Evolutionary conservation across 2,329 filamentous ascomycete genomes (phyloP), one percentile per base, ranked within the genome.

Genomic region (Akanthomyces uredinophilus): DNA sequence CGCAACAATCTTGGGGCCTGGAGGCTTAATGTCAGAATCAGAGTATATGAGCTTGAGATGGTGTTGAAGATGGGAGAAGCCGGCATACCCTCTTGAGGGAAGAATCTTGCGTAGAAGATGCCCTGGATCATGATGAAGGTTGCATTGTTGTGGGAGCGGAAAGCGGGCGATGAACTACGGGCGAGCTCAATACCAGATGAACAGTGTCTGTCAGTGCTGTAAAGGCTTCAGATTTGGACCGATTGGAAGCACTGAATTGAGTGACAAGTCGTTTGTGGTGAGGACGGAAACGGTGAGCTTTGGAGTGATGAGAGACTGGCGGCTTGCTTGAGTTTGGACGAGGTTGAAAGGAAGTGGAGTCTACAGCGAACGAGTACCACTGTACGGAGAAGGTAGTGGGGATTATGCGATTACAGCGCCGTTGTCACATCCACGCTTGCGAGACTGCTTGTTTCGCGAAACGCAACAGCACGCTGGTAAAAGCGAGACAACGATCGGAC

Each of bases 91-190:
- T 87, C 81, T 68, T 86, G 79, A 18, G 86, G 84, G 65, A 89
- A 82, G 74, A 90, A 90, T 52, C 86, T 80, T 54, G 87, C 86
- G 72, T 88, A 89, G 69, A 89, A 89, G 63, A 90, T 89, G 67
- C 84, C 86, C 70, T 87, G 84, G 60, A 90, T 89, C 84, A 88
- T 87, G 68, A 63, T 69, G 62, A 50, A 60, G 41, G 55, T 60
- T 51, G 64, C 59, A 63, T 61, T 51, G 27, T 62, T 47, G 43
- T 63, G 37, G 46, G 27, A 24, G 47, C 11, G 47, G 16, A 41
- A 20, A 20, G 20, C 32, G 18, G 35, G 35, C 44, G 41, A 16
- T 50, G 6, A 5, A 41, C n/a, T 5, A 14, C 5, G 32, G 18
- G 44, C 20, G 16, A 24, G 22, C 20, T 58, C 32, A 8, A 24